Evolutionary conservation across 164 flowering plant genomes (phyloP), one percentile per base, ranked within the genome.

Genomic region (Tetrastigma voinierianum): DNA sequence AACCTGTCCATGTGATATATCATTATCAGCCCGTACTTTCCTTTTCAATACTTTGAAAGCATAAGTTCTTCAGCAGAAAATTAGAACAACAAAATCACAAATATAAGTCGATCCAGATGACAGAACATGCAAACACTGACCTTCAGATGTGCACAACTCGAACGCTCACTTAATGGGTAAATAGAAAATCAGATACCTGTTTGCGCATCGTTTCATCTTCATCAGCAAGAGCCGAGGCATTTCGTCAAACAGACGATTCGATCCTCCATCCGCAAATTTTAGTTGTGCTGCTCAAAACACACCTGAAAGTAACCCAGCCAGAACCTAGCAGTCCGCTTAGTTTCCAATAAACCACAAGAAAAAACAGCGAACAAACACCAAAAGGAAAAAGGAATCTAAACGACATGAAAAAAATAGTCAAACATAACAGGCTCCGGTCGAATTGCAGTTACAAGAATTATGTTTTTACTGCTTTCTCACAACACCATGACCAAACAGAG

Each of bases 201-300:
- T 57, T 49, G 91, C 86, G 67, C 83, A 70, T 73, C 67, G 2
- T 61, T n/a, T 13, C 84, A 59, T 88, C 89, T 71, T 87, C 84
- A 17, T 80, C 67, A 49, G 93, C 87, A 90, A 80, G 14, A 92
- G 47, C 16, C 24, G 70, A 25, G 98, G 98, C 86, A 95, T 66
- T 66, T 93, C 99, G 68, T 95, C 96, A 57, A 59, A 89, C 61
- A 93, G 3, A 1, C 95, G 90, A 68, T 95, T 95, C 0, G 99
- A 97, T 32, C 99, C 99, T 52, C 99, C 98, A 76, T 95, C 98
- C 1, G 99, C 98, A 40, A 92, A 40, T 25, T 86, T 87, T 16
- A 92, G 57, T 40, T 66, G 72, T 69, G 97, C 99, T 90, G 97
- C 76, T 79, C 91, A 78, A 67, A 57, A 77, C 65, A 68, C 66